A percentile compares a stretch with the other conserved stretches of the same genome.
phyloP scores from a whole-genome alignment of 2,329 filamentous ascomycete species.

The Kalmusia sp. region DNA sequence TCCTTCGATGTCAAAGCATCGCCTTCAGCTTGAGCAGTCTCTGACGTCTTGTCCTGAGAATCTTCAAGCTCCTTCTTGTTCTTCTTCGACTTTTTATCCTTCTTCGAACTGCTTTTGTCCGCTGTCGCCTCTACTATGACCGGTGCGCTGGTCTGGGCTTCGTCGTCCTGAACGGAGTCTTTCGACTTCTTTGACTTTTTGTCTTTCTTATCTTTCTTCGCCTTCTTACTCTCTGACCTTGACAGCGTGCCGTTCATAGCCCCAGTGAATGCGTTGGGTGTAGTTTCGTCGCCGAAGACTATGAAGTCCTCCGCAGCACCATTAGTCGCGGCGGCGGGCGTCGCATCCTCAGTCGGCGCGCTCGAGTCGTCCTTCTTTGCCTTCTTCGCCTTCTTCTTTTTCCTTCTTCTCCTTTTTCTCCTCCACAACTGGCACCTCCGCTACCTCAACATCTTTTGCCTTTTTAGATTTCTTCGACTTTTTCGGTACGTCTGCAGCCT shows the following conservation, averaged over 20 bases:
- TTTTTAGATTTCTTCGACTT: constrained; percentile 43
- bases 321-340: background rate
- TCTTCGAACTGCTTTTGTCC: constrained; percentile 31
- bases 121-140: constrained; percentile 14
- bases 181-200: constrained; percentile 33
- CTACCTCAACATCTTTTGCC: constrained; percentile 25
- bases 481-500: constrained; percentile 31
- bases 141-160: constrained; percentile 9
- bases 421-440: constrained; percentile 25
- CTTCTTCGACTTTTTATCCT: constrained; percentile 19
- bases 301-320: constrained; percentile 1
- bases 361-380: constrained; percentile 3
- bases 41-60: constrained; percentile 14
- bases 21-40: constrained; percentile 11
- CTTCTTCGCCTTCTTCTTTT: constrained; percentile 29
- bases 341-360: background rate
- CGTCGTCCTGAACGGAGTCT: constrained; percentile 14
- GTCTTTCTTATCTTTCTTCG: constrained; percentile 26
- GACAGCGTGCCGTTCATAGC: background rate
- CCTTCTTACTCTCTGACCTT: constrained; percentile 17
- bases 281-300: constrained; percentile 4
- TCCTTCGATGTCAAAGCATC: constrained; percentile 32
- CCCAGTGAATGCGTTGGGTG: background rate
- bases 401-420: constrained; percentile 26
- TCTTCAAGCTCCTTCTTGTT: constrained; percentile 17